phyloP scores from a whole-genome alignment of 352 stramenopile genomes.

The Pythium diclinum region DNA sequence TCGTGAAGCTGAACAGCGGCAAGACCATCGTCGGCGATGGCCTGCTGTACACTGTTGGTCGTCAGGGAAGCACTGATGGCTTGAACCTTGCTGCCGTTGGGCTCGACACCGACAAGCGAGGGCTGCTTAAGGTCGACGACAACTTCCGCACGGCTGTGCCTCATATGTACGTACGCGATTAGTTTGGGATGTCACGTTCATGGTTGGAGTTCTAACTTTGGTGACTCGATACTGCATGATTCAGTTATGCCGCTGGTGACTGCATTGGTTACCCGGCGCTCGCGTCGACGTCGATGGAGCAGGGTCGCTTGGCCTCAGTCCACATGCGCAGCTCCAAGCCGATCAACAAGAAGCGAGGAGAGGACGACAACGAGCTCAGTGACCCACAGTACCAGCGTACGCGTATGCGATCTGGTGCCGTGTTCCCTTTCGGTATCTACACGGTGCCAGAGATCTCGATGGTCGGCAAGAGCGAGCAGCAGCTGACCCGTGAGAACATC shows the following conservation, averaged over 20 bases:
- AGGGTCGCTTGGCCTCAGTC: slow-evolving; percentile 80
- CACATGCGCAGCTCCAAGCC: slow-evolving; percentile 81
- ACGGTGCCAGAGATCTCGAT: slow-evolving; percentile 88
- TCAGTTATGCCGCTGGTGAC: slow-evolving; percentile 86
- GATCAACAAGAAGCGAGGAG: slow-evolving; percentile 49
- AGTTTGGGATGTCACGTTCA: neutral
- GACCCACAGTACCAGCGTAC: slow-evolving; percentile 69
- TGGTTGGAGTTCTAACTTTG: slow-evolving; percentile 6
- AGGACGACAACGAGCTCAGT: slow-evolving; percentile 43
- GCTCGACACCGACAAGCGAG: slow-evolving; percentile 74
- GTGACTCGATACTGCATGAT: slow-evolving; percentile 72
- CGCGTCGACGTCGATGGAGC: slow-evolving; percentile 90
- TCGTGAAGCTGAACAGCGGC: slow-evolving; percentile 80
- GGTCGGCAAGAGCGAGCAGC: slow-evolving; percentile 88
- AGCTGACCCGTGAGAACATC: slow-evolving; percentile 71
- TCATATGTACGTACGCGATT: slow-evolving; percentile 68
- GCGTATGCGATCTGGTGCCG: slow-evolving; percentile 82
- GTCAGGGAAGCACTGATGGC: slow-evolving; percentile 86
- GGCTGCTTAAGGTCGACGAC: slow-evolving; percentile 82
- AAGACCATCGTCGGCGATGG: slow-evolving; percentile 84
- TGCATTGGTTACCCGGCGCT: slow-evolving; percentile 89
- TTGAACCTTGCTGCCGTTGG: slow-evolving; percentile 80
- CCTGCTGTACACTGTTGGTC: slow-evolving; percentile 83
- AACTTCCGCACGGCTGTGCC: slow-evolving; percentile 86
- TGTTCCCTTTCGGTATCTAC: slow-evolving; percentile 88